Evolutionary conservation across 257 asterid species (phyloP), one percentile per base, ranked within the genome.

Genomic region (Forsythia suspensa): DNA sequence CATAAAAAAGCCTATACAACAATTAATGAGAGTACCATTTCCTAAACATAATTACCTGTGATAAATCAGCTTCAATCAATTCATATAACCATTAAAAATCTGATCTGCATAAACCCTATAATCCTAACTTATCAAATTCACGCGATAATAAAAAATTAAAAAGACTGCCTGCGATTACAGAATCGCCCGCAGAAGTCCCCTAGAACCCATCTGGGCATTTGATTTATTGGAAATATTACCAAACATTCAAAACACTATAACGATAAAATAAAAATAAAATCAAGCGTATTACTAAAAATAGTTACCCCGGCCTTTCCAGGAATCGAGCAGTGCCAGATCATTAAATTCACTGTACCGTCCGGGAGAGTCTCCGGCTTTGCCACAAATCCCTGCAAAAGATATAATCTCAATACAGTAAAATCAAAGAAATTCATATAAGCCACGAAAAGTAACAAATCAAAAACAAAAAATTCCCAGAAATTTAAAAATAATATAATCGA

Each of bases 231-330:
- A 71, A n/a, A 71, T 55, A 21, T 76, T 2, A 12, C 68, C 8
- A 18, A 29, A 40, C 16, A 79, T 42, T 15, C 4, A 67, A 76
- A 59, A 80, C 76, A 71, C 10, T 16, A 69, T 16, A 48, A 43
- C 37, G 1, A 72, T 9, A 7, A 38, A 80, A 46, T 8, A 57
- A 36, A 0, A 59, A 24, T 8, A 38, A 57, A 1, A 63, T 2
- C 29, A 7, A 72, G 11, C 39, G 39, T 66, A 67, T 1, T 61
- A 61, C 13, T 1, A 55, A 20, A 42, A 61, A 73, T 8, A 84
- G 91, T 68, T 86, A 91, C 96, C 91, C 92, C 96, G n/a, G 85
- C 39, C 79, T 91, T 91, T 61, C 96, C 96, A 73, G 94, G 96
- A 76, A 91, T 91, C 5, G 86, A 80, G 80, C 94, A 91, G 81